Evolutionary conservation across 78 protist species (phyloP), one percentile per base, ranked within the genome.

Genomic region (Dictyostelium purpureum): DNA sequence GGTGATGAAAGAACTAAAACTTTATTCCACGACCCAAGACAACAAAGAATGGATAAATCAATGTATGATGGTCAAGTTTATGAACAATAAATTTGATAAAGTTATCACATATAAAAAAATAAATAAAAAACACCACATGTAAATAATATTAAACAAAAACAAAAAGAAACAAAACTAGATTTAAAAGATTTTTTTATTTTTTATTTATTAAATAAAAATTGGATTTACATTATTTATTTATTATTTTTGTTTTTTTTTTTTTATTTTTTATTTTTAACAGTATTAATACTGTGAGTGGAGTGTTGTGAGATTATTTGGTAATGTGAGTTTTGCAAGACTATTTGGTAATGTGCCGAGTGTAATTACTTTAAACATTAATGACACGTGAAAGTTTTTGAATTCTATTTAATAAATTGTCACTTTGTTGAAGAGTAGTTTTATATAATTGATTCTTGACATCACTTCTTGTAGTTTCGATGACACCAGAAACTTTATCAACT

Each of bases 321-420:
- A n/a, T n/a, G n/a, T n/a, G n/a, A n/a, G n/a, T n/a, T n/a, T n/a
- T n/a, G n/a, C n/a, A n/a, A n/a, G n/a, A n/a, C n/a, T n/a, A n/a
- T n/a, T n/a, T n/a, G n/a, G n/a, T n/a, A n/a, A n/a, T n/a, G n/a
- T n/a, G n/a, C n/a, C n/a, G n/a, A n/a, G n/a, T n/a, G n/a, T n/a
- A n/a, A n/a, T n/a, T n/a, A n/a, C n/a, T 57, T 92, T 81, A 98
- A 24, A 96, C 59, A 94, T 96, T 97, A 92, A 96, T 96, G 87
- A 97, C 98, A 6, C 98, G 96, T 31, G 98, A 77, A 69, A 98
- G 95, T 88, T 97, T 97, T 82, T 98, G 99, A 26, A 98, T 49
- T 37, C 99, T 92, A 83, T 97, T 97, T 79, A 98, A 97, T 35
- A 98, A 95, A 49, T 88, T 73, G 45, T 98, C 99, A 33, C 99